Conservation (phyloP, 495 filamentous ascomycete genomes). For the Thermothielavioides terrestris region DNA sequence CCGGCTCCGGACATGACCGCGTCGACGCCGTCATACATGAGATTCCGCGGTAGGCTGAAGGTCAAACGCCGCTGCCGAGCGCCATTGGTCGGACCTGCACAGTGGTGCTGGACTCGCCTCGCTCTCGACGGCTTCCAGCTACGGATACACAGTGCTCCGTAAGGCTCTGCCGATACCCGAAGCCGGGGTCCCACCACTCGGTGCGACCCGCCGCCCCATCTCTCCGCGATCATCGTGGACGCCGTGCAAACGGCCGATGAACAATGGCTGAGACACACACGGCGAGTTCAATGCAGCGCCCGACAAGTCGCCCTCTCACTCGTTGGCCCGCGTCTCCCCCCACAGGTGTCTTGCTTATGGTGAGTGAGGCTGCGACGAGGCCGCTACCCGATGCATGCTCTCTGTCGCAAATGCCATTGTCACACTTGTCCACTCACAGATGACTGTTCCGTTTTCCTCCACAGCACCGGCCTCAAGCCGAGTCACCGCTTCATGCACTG, state of each 20-base stretch:
- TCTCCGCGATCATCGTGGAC: no score
- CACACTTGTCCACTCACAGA: not conserved
- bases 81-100: slow-evolving; percentile 15
- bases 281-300: slow-evolving; percentile 13
- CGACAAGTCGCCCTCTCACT: slow-evolving; percentile 17
- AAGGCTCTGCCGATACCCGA: slow-evolving; percentile 27
- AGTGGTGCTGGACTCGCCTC: slow-evolving; percentile 7
- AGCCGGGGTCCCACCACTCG: slow-evolving; percentile 11
- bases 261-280: slow-evolving; percentile 18
- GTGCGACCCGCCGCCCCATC: slow-evolving; percentile 10
- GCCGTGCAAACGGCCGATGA: slow-evolving; percentile 19
- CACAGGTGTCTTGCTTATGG: not conserved
- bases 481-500: slow-evolving; percentile 9
- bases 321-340: slow-evolving; percentile 1
- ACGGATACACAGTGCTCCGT: no score
- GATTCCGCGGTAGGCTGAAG: slow-evolving; percentile 20
- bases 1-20: slow-evolving; percentile 6
- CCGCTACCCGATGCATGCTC: not conserved
- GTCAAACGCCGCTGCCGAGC: slow-evolving; percentile 18
- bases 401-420: not conserved
- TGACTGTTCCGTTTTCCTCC: not conserved
- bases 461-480: not conserved
- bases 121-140: slow-evolving; percentile 4
- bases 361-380: slow-evolving; percentile 4
- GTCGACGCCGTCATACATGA: slow-evolving; percentile 23